Evolutionary conservation across 1,284 basidiomycete species (phyloP).

Genomic region (Tilletia indica): DNA sequence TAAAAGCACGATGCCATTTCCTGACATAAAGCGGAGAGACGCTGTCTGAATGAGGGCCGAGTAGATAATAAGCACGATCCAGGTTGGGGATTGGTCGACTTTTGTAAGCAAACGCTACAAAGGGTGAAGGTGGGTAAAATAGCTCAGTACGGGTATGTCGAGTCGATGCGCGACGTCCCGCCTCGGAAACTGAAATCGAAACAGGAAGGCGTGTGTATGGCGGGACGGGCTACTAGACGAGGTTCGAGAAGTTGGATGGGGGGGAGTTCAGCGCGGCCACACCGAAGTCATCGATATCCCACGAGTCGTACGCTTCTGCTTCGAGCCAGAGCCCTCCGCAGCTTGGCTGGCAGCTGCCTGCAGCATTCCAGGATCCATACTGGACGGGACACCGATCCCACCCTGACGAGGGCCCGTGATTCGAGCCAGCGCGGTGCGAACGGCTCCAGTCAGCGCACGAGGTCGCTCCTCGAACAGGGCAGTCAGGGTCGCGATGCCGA

Average conservation of each 20-base stretch:
- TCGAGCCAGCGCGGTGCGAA: slow-evolving; percentile 16
- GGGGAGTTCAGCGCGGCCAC: neutral
- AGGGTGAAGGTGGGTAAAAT: too few relatives aligned
- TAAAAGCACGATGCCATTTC: too few relatives aligned
- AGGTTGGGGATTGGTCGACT: too few relatives aligned
- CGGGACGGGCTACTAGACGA: neutral
- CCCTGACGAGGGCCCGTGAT: slow-evolving; percentile 20
- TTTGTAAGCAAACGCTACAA: too few relatives aligned
- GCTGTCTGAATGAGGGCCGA: too few relatives aligned
- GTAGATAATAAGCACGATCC: too few relatives aligned
- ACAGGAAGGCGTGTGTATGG: too few relatives aligned
- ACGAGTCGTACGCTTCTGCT: neutral
- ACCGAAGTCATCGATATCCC: slow-evolving; percentile 7
- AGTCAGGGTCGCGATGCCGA: slow-evolving; percentile 32
- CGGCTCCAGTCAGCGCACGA: slow-evolving; percentile 21
- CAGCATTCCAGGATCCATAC: neutral
- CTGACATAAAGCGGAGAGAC: too few relatives aligned
- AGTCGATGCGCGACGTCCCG: too few relatives aligned
- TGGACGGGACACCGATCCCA: slow-evolving; percentile 6
- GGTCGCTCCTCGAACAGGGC: slow-evolving; percentile 37
- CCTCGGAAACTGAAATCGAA: too few relatives aligned
- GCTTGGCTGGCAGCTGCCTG: neutral
- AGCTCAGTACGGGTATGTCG: too few relatives aligned
- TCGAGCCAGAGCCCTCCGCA: neutral
- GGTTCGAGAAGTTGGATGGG: too few relatives aligned